Percentiles rank a stretch among this genome's conserved stretches.
phyloP scores from a whole-genome alignment of 306 rosid genomes.

The Quercus alba region DNA sequence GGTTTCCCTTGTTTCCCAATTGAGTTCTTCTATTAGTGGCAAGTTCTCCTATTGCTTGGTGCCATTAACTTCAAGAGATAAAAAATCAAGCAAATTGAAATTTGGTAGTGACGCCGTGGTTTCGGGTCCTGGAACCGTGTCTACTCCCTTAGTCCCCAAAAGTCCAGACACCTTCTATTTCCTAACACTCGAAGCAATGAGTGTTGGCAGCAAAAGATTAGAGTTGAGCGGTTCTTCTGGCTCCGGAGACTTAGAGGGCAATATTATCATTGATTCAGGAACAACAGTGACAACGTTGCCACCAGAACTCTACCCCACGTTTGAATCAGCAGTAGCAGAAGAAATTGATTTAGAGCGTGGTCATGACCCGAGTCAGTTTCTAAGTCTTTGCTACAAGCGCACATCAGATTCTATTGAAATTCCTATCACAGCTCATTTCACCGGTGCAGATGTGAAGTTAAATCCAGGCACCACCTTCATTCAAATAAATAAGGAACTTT shows the following conservation, averaged over 20 bases:
- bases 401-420: not conserved
- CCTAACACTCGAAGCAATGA: constrained; percentile 21
- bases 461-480: constrained; percentile 30
- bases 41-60: too few species aligned
- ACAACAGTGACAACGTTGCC: too few species aligned
- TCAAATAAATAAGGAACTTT: not conserved
- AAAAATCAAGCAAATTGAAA: too few species aligned
- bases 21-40: too few species aligned
- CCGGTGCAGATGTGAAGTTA: constrained; percentile 33
- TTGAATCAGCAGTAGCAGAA: not conserved
- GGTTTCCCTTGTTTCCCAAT: too few species aligned
- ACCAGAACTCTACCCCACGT: too few species aligned
- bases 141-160: constrained; percentile 20
- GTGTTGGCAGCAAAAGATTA: constrained; percentile 11
- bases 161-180: constrained; percentile 8
- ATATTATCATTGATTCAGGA: constrained; percentile 1
- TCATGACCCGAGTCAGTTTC: not conserved
- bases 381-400: constrained; percentile 29
- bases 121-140: constrained; percentile 16
- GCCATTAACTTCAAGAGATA: too few species aligned
- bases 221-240: not conserved
- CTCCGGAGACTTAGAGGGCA: not conserved
- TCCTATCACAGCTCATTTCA: constrained; percentile 41
- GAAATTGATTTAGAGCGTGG: not conserved
- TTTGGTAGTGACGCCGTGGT: too few species aligned